Evolutionary conservation across 441 rosid species (phyloP).

Genomic region (Hura crepitans): DNA sequence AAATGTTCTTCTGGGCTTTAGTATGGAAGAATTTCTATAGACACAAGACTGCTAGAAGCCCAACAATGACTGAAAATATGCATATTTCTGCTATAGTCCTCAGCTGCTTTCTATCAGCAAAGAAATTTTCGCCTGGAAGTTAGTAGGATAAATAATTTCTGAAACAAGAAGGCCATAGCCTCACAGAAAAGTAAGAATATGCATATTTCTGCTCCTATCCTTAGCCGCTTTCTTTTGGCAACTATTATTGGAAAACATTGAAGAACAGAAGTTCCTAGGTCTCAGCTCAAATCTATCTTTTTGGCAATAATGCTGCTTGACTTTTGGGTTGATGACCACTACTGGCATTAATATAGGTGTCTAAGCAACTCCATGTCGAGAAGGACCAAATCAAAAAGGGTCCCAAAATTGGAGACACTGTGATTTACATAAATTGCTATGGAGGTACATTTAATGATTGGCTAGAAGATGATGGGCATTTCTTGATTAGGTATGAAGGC

Average conservation of each 20-base stretch:
- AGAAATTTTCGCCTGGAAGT: no score
- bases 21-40: no score
- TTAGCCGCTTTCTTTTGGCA: background rate
- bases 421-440: background rate
- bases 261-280: background rate
- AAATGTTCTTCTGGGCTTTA: no score
- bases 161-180: background rate
- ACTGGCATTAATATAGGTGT: background rate
- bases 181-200: background rate
- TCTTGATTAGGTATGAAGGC: no score
- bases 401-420: background rate
- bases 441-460: background rate
- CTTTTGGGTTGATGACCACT: background rate
- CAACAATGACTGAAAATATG: no score
- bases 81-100: no score
- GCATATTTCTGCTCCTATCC: slow-evolving; percentile 1
- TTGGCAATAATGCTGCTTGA: background rate
- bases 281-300: background rate
- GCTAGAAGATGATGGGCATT: no score
- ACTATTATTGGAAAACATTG: background rate
- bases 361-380: background rate
- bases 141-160: background rate
- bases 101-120: no score
- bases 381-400: background rate
- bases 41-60: no score